Evolutionary conservation across 139 green algal genomes (phyloP), one percentile per base, ranked within the genome.

Genomic region (Closterium sp.): DNA sequence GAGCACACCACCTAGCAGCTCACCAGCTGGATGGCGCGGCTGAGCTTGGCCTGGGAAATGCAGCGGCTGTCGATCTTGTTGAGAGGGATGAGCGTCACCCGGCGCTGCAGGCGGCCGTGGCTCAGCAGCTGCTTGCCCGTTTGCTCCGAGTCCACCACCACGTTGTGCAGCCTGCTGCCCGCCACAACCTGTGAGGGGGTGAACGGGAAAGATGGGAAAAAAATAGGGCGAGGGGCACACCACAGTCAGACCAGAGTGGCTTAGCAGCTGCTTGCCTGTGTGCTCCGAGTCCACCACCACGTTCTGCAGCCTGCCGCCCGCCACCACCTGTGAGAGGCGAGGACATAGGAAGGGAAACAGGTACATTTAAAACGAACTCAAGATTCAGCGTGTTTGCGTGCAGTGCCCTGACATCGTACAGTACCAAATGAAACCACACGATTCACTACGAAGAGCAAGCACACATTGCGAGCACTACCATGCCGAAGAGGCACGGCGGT

Each of bases 41-140:
- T 79, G 62, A 79, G 62, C 62, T 79, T 79, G 62, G 62, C 62
- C 17, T 92, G 19, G 28, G 91, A 30, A 10, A 93, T 93, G 27
- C 27, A 45, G 27, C 89, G 70, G n/a, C 50, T 73, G 42, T 95
- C 90, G 87, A 98, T 97, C 96, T 99, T 99, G 97, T 99, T 98
- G 17, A 99, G 96, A 0, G 98, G 98, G 86, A 99, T 98, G 95
- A 99, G 97, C 38, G 98, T 99, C 22, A 99, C 97, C 10, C 98
- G 95, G 88, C 97, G 96, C 13, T 94, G 92, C 28, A 99, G 96
- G 90, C 96, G 91, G 2, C 97, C 98, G 19, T 96, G 95, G 28
- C 97, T 95, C 88, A 99, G 95, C 79, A 99, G 95, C 86, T 96
- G 94, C 94, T 99, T 99, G 89, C 96, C 98, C 0, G 97, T 99